These are phyloP conservation scores for Apophysomyces elegans DNA, from an alignment of 371 early-diverging fungal genomes.

Conservation along the genomic window DNA sequence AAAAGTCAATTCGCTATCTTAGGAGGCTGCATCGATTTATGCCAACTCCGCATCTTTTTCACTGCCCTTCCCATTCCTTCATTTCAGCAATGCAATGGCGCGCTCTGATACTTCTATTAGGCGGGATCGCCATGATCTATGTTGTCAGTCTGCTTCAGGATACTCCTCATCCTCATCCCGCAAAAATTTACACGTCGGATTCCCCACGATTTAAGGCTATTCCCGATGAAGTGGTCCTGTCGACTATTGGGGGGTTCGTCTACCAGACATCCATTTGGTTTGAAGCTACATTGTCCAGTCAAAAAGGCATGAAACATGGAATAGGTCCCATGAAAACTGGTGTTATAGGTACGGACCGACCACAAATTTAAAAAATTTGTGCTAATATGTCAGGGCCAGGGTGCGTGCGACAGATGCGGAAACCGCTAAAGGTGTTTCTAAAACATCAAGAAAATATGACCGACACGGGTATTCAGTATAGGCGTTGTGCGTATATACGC, in stretches of 20 bases:
- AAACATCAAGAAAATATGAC: constrained; percentile 6
- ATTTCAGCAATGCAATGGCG: constrained; percentile 50
- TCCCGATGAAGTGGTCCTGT: constrained; percentile 28
- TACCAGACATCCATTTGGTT: constrained; percentile 43
- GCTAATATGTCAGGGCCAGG: neutral
- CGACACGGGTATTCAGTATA: neutral
- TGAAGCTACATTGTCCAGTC: constrained; percentile 14
- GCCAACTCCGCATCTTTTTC: neutral
- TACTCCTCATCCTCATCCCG: constrained; percentile 44
- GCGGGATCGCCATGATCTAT: constrained; percentile 41
- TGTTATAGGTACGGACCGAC: constrained; percentile 14
- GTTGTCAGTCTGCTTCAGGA: constrained; percentile 43
- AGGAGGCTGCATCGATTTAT: constrained; percentile 1
- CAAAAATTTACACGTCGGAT: constrained; percentile 28
- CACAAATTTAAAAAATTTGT: neutral
- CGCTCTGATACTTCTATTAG: constrained; percentile 34
- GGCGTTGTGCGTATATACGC: neutral
- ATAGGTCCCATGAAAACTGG: constrained; percentile 27
- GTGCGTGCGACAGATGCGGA: constrained; percentile 10
- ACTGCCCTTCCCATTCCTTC: constrained; percentile 7
- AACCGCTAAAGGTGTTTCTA: constrained; percentile 15
- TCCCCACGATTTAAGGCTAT: constrained; percentile 15
- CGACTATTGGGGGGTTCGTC: constrained; percentile 31
- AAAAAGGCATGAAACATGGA: constrained; percentile 15
- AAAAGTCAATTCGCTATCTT: neutral